Conservation (phyloP, 2,329 filamentous ascomycete species). For the Nigrospora osmanthi region DNA sequence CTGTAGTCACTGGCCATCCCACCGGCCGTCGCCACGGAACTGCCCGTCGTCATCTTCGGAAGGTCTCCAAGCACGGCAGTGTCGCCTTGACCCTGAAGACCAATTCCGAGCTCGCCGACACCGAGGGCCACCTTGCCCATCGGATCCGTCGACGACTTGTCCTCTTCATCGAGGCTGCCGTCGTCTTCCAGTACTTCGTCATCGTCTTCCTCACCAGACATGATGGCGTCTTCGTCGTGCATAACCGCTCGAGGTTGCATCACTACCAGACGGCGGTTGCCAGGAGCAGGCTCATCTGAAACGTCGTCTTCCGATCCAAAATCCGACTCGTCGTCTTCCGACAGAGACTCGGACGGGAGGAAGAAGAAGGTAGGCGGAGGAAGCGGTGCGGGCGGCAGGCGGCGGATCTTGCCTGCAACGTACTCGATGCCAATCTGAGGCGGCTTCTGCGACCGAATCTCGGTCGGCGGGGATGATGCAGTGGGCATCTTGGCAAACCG, state of each 20-base stretch:
- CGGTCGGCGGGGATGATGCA: constrained; percentile 21
- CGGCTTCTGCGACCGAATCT: not conserved
- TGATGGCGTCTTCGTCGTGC: not conserved
- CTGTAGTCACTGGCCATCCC: constrained; percentile 67
- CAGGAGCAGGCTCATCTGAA: constrained; percentile 5
- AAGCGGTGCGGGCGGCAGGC: constrained; percentile 37
- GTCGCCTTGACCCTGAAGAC: constrained; percentile 49
- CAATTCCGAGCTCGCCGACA: constrained; percentile 59
- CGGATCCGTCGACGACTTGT: constrained; percentile 61
- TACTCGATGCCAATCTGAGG: constrained; percentile 36
- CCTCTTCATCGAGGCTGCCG: constrained; percentile 69
- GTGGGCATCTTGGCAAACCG: constrained; percentile 34
- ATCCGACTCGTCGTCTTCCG: constrained; percentile 12
- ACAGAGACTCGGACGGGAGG: constrained; percentile 29
- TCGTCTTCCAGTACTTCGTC: constrained; percentile 75
- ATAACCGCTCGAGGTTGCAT: not conserved
- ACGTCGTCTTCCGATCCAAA: constrained; percentile 8
- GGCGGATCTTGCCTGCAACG: constrained; percentile 30
- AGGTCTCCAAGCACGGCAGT: constrained; percentile 66
- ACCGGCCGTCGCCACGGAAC: constrained; percentile 66
- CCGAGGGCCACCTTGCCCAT: constrained; percentile 62
- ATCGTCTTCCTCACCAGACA: not conserved
- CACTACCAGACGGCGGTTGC: not conserved
- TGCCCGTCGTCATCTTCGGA: constrained; percentile 83
- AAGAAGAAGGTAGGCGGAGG: constrained; percentile 46